Evolutionary conservation across 306 rosid species (phyloP).

Genomic region (Sindora glabra): DNA sequence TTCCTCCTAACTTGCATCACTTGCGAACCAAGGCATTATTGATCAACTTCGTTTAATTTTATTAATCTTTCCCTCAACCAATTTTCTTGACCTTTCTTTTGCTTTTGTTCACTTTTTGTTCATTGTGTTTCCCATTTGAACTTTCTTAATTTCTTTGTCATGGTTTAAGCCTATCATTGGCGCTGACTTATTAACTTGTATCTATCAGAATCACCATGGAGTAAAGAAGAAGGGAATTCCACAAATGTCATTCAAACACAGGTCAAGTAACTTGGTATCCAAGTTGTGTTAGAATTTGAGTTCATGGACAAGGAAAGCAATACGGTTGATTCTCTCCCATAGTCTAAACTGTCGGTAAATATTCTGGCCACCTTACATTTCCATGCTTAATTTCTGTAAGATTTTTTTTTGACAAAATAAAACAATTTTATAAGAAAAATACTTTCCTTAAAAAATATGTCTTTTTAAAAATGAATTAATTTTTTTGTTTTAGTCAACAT

Average conservation of each 20-base stretch:
- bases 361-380: too few relatives aligned
- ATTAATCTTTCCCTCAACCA: too few relatives aligned
- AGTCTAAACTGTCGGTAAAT: too few relatives aligned
- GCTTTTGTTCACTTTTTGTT: background rate
- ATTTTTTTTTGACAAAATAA: too few relatives aligned
- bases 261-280: background rate
- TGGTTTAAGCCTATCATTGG: background rate
- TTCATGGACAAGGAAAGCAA: background rate
- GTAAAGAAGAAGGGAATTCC: constrained; percentile 1
- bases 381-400: too few relatives aligned
- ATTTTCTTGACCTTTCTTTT: background rate
- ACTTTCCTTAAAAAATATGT: too few relatives aligned
- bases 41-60: too few relatives aligned
- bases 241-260: background rate
- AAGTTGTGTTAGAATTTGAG: background rate
- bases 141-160: background rate
- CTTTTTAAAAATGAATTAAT: too few relatives aligned
- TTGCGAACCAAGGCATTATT: constrained; percentile 2
- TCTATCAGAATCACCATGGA: background rate
- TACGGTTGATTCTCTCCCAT: too few relatives aligned
- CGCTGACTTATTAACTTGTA: background rate
- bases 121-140: background rate
- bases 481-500: too few relatives aligned
- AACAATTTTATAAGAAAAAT: too few relatives aligned
- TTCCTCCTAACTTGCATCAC: constrained; percentile 5